These are phyloP conservation scores for Camellia lanceoleosa DNA, from an alignment of 148 eudicot species.

Conservation along the genomic window DNA sequence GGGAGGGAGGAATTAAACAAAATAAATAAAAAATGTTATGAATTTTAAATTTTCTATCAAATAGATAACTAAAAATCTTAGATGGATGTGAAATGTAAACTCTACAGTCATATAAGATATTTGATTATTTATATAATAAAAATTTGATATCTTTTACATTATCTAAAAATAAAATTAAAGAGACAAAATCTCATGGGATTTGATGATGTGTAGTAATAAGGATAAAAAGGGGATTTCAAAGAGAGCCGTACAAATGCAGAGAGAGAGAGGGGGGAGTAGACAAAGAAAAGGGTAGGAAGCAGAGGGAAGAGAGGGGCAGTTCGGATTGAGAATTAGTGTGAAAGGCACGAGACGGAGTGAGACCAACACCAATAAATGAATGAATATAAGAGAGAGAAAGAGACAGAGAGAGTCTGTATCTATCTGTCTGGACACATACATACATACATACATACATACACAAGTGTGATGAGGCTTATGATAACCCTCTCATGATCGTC, in stretches of 20 bases:
- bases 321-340: constrained; percentile 64
- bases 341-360: constrained; percentile 54
- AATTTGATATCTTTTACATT: too few relatives aligned
- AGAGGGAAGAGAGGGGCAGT: constrained; percentile 36
- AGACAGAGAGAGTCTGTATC: constrained; percentile 22
- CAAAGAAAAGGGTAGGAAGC: not conserved
- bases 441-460: not conserved
- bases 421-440: not conserved
- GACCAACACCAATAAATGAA: constrained; percentile 33
- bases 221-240: not conserved
- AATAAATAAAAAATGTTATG: too few relatives aligned
- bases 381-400: constrained; percentile 25
- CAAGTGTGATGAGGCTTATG: constrained; percentile 38
- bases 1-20: too few relatives aligned
- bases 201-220: not conserved
- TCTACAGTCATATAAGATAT: too few relatives aligned
- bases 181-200: too few relatives aligned
- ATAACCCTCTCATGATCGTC: constrained; percentile 68
- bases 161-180: too few relatives aligned
- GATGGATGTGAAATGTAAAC: too few relatives aligned
- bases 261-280: not conserved
- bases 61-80: too few relatives aligned
- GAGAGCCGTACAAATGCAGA: not conserved
- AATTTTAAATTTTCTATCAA: too few relatives aligned
- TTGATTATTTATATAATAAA: too few relatives aligned